Base-by-base conservation (phyloP, 176 grass and related monocot species). In the Rhynchospora tenuis region DNA sequence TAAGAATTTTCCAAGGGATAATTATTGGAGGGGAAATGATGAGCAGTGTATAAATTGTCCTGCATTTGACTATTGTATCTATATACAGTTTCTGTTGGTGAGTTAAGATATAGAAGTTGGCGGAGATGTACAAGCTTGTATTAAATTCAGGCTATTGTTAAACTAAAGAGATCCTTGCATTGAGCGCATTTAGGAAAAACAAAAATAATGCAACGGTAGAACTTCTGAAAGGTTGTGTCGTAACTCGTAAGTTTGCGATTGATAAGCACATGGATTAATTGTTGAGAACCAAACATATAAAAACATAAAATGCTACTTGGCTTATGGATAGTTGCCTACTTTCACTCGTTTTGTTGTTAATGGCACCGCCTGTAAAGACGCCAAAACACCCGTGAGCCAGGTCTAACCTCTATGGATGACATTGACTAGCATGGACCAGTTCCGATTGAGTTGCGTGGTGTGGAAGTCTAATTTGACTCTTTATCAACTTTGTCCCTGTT, bases 21-120 rank as follows among this genome's bases (percentile, higher is more conserved):
- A 54, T 57, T 56, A 57, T 57, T 48, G 24, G 24, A 59, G 28
- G 48, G 48, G 51, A 79, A 28, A 79, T 82, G 22, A 46, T 19
- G 45, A 82, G 19, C 44, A 46, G 16, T 29, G 12, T 82, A 38
- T 82, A 82, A 29, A 82, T 82, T 42, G 22, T 67, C 31, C 15
- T 67, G 44, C 15, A 33, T 82, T 82, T 82, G 38, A 82, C 45
- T 52, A 26, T 68, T 82, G 63, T 82, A 68, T 68, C 43, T 56
- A 77, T 77, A 55, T 76, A 56, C 50, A 77, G 3, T 54, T 56
- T 77, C 50, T 77, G 24, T 10, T 56, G 50, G 73, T 74, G 73
- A 77, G 50, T 55, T 77, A 11, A 77, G 26, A 56, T 77, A 77
- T 77, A 77, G 73, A 77, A 77, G 27, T 74, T 55, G 73, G 43